Evolutionary conservation across 495 filamentous ascomycete species (phyloP), one percentile per base, ranked within the genome.

Genomic region (Aspergillus funiculosus): DNA sequence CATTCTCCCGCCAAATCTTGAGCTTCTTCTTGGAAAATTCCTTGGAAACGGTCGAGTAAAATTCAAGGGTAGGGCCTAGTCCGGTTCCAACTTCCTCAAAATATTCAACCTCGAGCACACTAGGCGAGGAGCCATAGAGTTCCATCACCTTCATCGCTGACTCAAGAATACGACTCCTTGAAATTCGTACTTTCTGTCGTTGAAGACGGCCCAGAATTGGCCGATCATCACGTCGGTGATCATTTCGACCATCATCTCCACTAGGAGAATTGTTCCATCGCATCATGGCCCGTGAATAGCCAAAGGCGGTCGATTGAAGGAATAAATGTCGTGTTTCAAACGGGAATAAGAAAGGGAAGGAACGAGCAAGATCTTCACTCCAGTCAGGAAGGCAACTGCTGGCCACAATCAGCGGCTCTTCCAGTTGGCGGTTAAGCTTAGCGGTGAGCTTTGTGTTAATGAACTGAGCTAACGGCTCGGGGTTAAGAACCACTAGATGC

Each of bases 81-180:
- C 94, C 94, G 30, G 94, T 97, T 37, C 94, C 94, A 30, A 97
- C 94, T 67, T 99, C 94, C 51, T 97, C 92, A 56, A 97, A 99
- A 56, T 99, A 99, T 58, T 99, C 94, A 14, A 99, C 90, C 57
- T 99, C 94, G 2, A 99, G 72, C 35, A 95, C 83, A 62, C 94
- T 97, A 26, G 92, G 85, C 4, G 90, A 96, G 2, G 87, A 86
- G 1, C 94, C 94, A 60, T 99, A 99, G 5, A 97, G 80, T 51
- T 99, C 92, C 94, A 99, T 96, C n/a, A 99, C 94, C 61, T 97
- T 99, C 57, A 95, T 75, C 0, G 94, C 94, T 18, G 94, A 96
- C 56, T 99, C 94, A 2, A 99, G 73, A 39, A 99, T 95, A 44
- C 91, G 87, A 5, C 80, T 79, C 26, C 94, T 79, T 5, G 90